These are phyloP conservation scores for Rhododendron ferrugineum DNA, from an alignment of 148 eudicot genomes.

Conservation along the genomic window DNA sequence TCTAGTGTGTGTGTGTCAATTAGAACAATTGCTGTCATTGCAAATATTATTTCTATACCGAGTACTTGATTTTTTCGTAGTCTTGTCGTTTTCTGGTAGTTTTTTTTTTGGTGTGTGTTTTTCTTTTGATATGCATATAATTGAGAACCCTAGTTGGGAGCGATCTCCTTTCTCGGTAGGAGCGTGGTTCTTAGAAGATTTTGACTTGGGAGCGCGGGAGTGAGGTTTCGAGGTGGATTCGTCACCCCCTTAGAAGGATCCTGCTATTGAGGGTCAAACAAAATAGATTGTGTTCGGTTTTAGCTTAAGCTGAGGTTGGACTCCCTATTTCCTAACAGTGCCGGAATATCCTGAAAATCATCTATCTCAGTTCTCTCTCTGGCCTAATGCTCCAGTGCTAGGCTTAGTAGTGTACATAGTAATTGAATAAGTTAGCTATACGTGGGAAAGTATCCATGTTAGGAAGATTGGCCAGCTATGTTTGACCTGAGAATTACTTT, in stretches of 20 bases:
- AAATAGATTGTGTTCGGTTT: background rate
- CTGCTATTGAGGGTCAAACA: background rate
- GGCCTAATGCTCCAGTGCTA: background rate
- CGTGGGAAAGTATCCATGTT: background rate
- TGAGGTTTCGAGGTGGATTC: background rate
- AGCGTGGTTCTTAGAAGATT: background rate
- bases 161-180: background rate
- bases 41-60: background rate
- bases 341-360: background rate
- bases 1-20: background rate
- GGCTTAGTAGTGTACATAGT: background rate
- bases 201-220: background rate
- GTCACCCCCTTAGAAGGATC: background rate
- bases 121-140: background rate
- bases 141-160: background rate
- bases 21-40: background rate
- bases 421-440: background rate
- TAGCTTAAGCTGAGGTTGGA: background rate
- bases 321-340: background rate
- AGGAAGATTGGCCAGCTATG: background rate
- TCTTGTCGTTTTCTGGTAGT: background rate
- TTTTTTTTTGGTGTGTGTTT: background rate
- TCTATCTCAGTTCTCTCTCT: background rate
- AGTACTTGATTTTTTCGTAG: background rate
- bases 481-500: background rate